phyloP scores from a whole-genome alignment of 371 early-diverging fungal genomes.

The Mucor velutinosus region DNA sequence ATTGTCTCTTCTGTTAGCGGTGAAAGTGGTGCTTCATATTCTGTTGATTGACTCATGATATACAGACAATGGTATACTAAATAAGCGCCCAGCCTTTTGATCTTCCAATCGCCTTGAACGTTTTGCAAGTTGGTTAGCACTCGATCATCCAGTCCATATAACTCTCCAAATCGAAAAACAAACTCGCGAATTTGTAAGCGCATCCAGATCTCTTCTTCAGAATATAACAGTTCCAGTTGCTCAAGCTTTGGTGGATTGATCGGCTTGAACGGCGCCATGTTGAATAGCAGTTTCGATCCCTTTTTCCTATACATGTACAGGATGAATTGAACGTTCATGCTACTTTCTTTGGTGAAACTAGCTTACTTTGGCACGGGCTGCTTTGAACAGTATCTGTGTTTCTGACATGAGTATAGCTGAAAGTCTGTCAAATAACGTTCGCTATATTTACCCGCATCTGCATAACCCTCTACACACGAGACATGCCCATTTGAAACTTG shows the following conservation, averaged over 20 bases:
- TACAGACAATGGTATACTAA: slow-evolving; percentile 21
- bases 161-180: slow-evolving; percentile 42
- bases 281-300: background rate
- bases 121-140: slow-evolving; percentile 33
- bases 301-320: background rate
- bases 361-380: background rate
- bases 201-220: slow-evolving; percentile 43
- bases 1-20: background rate
- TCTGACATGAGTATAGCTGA: background rate
- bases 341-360: background rate
- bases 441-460: slow-evolving; percentile 23
- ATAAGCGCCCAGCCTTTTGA: slow-evolving; percentile 30
- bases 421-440: background rate
- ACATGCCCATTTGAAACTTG: slow-evolving; percentile 20
- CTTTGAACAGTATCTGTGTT: background rate
- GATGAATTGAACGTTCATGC: background rate
- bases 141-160: slow-evolving; percentile 30
- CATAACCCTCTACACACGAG: slow-evolving; percentile 24
- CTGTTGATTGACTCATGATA: slow-evolving; percentile 1
- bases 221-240: slow-evolving; percentile 28
- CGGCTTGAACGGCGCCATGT: background rate
- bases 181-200: slow-evolving; percentile 53
- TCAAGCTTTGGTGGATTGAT: slow-evolving; percentile 28
- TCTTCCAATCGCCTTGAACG: slow-evolving; percentile 47
- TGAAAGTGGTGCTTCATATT: slow-evolving; percentile 4